Evolutionary conservation across 352 stramenopile genomes (phyloP).

Genomic region (Phytopythium vexans): DNA sequence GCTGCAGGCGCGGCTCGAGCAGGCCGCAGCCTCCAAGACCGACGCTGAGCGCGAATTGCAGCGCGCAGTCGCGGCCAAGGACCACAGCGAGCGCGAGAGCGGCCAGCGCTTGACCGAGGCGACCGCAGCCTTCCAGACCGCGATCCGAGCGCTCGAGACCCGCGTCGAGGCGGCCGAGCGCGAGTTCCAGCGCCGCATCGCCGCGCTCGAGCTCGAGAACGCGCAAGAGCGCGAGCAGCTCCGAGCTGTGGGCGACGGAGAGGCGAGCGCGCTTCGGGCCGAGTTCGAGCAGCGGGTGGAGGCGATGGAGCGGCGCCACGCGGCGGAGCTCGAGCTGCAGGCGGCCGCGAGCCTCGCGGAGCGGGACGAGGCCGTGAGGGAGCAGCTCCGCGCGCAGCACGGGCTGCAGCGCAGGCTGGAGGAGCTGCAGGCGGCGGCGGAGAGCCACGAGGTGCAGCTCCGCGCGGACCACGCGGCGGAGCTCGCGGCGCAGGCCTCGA

Average conservation of each 20-base stretch:
- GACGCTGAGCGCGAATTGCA: constrained; percentile 27
- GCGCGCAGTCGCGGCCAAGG: constrained; percentile 10
- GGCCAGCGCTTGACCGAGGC: constrained; percentile 25
- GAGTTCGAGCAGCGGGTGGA: constrained; percentile 19
- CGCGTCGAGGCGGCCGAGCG: constrained; percentile 30
- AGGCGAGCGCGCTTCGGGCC: constrained; percentile 8
- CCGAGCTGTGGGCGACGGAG: constrained; percentile 1
- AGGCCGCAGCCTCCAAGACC: constrained; percentile 17
- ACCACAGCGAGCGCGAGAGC: constrained; percentile 29
- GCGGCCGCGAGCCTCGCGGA: constrained; percentile 45
- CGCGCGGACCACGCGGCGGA: constrained; percentile 7
- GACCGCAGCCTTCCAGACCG: constrained; percentile 35
- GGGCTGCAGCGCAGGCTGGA: constrained; percentile 19
- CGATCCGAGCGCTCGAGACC: constrained; percentile 38
- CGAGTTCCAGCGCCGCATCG: constrained; percentile 39
- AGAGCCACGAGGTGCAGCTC: constrained; percentile 12
- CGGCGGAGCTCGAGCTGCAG: constrained; percentile 41
- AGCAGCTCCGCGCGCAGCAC: constrained; percentile 68
- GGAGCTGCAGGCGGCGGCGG: too few relatives aligned
- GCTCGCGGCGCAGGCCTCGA: constrained; percentile 4
- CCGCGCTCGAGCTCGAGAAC: constrained; percentile 29
- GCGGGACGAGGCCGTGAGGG: constrained; percentile 65
- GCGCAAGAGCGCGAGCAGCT: constrained; percentile 27
- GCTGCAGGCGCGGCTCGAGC: constrained; percentile 35
- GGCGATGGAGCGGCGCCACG: constrained; percentile 33